Conservation (phyloP, 345 rosid species). For the Gossypioides kirkii region DNA sequence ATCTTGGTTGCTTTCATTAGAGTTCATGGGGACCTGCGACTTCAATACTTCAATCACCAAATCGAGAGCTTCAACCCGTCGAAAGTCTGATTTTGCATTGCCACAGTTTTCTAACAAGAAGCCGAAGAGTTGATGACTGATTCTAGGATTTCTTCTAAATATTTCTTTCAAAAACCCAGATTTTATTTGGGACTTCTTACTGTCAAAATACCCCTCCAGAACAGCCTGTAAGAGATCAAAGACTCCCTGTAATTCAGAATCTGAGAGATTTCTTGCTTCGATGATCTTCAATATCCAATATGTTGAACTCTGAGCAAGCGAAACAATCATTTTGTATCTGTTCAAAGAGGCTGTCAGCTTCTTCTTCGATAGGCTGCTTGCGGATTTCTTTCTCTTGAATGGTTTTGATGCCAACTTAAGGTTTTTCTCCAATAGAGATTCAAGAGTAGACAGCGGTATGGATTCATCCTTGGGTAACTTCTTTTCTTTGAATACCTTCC, state of each 20-base stretch:
- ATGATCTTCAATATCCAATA: constrained; percentile 77
- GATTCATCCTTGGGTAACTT: constrained; percentile 61
- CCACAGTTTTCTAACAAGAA: constrained; percentile 62
- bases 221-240: constrained; percentile 43
- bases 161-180: constrained; percentile 73
- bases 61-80: constrained; percentile 79
- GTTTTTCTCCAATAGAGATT: constrained; percentile 65
- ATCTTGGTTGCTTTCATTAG: constrained; percentile 31
- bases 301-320: constrained; percentile 71
- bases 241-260: constrained; percentile 53
- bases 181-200: constrained; percentile 72
- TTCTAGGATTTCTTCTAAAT: constrained; percentile 69
- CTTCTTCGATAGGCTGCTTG: constrained; percentile 51
- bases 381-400: constrained; percentile 76
- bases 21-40: constrained; percentile 36
- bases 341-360: constrained; percentile 67
- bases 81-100: constrained; percentile 56
- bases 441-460: constrained; percentile 45
- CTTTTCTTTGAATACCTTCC: constrained; percentile 81
- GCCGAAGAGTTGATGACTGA: constrained; percentile 52
- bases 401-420: constrained; percentile 83
- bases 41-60: constrained; percentile 62
- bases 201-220: constrained; percentile 58
- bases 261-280: constrained; percentile 53
- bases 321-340: constrained; percentile 63